Percentiles rank a stretch among this genome's conserved stretches.
Conservation (phyloP, 768 basidiomycete species). For the Russula ochroleuca region DNA sequence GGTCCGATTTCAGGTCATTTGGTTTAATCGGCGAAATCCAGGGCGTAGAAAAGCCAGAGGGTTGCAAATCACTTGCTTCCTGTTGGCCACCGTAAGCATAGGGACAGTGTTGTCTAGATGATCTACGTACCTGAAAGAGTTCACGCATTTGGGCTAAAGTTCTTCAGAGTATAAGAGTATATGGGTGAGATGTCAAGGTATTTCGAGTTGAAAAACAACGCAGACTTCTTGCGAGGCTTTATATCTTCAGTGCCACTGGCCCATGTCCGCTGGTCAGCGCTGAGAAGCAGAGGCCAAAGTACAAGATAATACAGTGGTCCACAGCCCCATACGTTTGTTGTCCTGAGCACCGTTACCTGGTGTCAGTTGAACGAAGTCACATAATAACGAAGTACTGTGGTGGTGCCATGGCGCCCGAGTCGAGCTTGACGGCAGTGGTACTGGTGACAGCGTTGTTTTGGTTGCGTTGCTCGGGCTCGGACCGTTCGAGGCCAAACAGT, state of each 20-base stretch:
- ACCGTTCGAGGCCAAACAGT: too few relatives aligned
- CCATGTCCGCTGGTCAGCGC: background rate
- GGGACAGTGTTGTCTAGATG: background rate
- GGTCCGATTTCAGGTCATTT: background rate
- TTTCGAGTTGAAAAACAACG: background rate
- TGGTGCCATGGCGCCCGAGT: background rate
- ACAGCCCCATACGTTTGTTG: background rate
- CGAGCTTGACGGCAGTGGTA: background rate
- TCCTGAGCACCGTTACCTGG: background rate
- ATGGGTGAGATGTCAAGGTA: background rate
- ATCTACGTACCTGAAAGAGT: background rate
- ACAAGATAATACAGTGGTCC: background rate
- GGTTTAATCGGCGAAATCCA: background rate
- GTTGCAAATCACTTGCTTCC: background rate
- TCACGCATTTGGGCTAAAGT: background rate
- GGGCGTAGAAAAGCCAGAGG: too few relatives aligned
- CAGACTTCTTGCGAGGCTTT: background rate
- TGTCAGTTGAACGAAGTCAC: background rate
- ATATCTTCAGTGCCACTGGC: background rate
- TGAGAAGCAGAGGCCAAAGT: background rate
- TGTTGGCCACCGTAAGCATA: constrained; percentile 1
- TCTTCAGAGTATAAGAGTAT: background rate
- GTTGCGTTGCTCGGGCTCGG: background rate
- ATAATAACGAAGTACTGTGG: background rate
- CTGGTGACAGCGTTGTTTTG: background rate